These are phyloP conservation scores for Penicillium malachiteum DNA, from an alignment of 495 filamentous ascomycete species.

Conservation along the genomic window DNA sequence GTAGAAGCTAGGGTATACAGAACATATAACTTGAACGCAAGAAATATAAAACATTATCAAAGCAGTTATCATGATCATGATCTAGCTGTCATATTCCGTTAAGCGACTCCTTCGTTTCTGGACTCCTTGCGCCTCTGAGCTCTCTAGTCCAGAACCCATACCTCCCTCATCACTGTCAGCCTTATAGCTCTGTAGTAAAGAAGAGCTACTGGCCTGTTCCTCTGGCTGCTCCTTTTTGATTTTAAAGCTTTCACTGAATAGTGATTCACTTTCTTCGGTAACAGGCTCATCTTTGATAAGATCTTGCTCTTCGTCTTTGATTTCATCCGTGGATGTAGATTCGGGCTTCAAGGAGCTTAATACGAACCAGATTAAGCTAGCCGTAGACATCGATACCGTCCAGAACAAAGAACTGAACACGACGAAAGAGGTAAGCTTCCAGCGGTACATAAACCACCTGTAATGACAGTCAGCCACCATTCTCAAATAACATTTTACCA, in stretches of 20 bases:
- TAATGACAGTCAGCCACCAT: conserved; percentile 5
- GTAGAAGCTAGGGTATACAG: conserved; percentile 3
- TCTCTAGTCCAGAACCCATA: conserved; percentile 36
- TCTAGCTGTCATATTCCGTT: conserved; percentile 19
- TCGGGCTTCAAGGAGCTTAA: conserved; percentile 37
- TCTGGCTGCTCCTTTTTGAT: conserved; percentile 28
- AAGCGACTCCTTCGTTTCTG: conserved; percentile 38
- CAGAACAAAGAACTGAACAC: conserved; percentile 71
- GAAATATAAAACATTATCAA: not conserved
- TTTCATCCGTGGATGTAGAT: conserved; percentile 10
- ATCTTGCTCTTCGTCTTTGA: conserved; percentile 30
- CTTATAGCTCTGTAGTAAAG: conserved; percentile 21
- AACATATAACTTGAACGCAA: not conserved
- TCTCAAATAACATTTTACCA: no score
- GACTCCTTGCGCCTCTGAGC: conserved; percentile 30
- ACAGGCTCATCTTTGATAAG: conserved; percentile 32
- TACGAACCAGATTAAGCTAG: conserved; percentile 57
- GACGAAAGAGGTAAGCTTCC: conserved; percentile 65
- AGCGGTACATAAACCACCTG: conserved; percentile 82
- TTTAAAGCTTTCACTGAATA: conserved; percentile 13
- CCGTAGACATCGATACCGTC: conserved; percentile 63
- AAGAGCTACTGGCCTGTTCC: conserved; percentile 11
- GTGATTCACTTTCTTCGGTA: conserved; percentile 17
- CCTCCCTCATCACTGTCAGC: conserved; percentile 14
- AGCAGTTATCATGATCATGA: not conserved